phyloP scores from a whole-genome alignment of 805 yeast species.

The Nakazawaea populi region DNA sequence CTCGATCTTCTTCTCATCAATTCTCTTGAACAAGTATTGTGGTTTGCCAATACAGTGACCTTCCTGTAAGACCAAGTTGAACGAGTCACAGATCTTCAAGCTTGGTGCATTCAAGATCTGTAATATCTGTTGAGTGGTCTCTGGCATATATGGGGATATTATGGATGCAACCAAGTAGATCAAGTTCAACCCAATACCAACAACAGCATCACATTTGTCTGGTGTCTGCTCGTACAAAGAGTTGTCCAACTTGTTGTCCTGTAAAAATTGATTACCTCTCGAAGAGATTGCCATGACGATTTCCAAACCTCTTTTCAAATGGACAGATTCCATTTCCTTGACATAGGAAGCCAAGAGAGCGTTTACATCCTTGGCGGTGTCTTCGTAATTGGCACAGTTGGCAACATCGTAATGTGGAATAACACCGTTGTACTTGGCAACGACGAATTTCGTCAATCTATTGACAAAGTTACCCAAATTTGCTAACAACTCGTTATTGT shows the following conservation, averaged over 20 bases:
- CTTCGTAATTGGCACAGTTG: conserved; percentile 41
- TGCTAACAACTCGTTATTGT: conserved; percentile 89
- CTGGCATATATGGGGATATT: conserved; percentile 88
- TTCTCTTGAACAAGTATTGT: conserved; percentile 85
- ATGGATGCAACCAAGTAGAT: conserved; percentile 81
- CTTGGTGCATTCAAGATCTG: conserved; percentile 81
- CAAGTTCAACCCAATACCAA: conserved; percentile 85
- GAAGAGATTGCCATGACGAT: conserved; percentile 86
- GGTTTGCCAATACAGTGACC: conserved; percentile 92
- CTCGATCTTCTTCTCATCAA: conserved; percentile 82
- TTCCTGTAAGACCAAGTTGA: conserved; percentile 58
- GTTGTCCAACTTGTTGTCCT: conserved; percentile 93
- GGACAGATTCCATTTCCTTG: conserved; percentile 69
- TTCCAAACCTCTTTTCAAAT: conserved; percentile 85
- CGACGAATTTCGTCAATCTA: conserved; percentile 84
- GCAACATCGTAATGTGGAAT: conserved; percentile 60
- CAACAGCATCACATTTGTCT: conserved; percentile 82
- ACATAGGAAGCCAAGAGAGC: conserved; percentile 55
- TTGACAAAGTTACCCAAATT: conserved; percentile 96
- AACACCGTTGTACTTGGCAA: conserved; percentile 88
- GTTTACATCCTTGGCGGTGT: conserved; percentile 53
- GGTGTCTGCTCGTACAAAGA: conserved; percentile 70
- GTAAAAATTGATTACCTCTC: conserved; percentile 92
- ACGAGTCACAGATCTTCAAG: conserved; percentile 69
- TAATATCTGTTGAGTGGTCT: conserved; percentile 60